Evolutionary conservation across 2,329 filamentous ascomycete genomes (phyloP), one percentile per base, ranked within the genome.

Genomic region (Cladosporium sp.): DNA sequence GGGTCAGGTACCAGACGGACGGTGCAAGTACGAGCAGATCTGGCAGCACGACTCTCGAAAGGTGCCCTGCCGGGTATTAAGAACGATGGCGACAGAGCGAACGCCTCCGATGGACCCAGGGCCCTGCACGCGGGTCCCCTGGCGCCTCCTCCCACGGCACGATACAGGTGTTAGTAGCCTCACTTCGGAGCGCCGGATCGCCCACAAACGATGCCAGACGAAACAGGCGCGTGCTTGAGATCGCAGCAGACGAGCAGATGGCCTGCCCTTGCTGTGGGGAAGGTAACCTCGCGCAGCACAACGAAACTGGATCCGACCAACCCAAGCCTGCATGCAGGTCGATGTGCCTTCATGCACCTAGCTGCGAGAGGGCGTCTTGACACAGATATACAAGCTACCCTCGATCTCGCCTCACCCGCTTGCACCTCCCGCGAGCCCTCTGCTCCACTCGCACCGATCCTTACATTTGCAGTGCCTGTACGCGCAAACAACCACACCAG

Each of bases 371-470:
- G 40, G 35, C 28, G 45, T 57, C 54, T 57, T 51, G 45, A 57
- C 54, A 47, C 54, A 57, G 45, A 57, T 57, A 57, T 57, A 57
- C 54, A 57, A 57, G 54, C 45, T 50, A 57, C 32, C 44, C 42
- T 40, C 45, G 54, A 57, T 51, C 54, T 50, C 40, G 52, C 52
- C 44, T 17, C 28, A 44, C 47, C 54, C 35, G 37, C 44, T 37
- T 22, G 15, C 37, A 35, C 51, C 24, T 24, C 39, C 40, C 51
- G 39, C 15, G 28, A 48, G 44, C 39, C 53, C 36, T 37, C 34
- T 32, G 51, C 51, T 57, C 54, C 54, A 57, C 44, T 44, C 54
- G 39, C 47, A n/a, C 17, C 45, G 24, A 49, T 57, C 47, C 45
- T 44, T 44, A 50, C 54, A 40, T 50, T 50, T 50, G 47, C 47